These are phyloP conservation scores for Knufia petricola DNA, from an alignment of 2,329 filamentous ascomycete genomes.

Conservation along the genomic window DNA sequence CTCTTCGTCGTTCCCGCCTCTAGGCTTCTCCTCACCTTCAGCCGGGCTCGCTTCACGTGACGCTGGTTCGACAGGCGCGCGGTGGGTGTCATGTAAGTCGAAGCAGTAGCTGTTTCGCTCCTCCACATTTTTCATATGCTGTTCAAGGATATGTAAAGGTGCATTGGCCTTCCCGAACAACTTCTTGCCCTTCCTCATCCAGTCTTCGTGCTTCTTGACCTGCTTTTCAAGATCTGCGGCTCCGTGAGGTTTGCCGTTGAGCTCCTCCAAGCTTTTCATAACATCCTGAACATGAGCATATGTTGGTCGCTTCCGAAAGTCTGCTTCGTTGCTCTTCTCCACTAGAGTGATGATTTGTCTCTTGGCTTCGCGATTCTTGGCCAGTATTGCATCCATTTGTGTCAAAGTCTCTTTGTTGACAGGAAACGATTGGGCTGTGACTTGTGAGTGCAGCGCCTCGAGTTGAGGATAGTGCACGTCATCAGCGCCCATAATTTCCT, in stretches of 20 bases:
- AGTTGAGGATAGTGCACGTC: slow-evolving; percentile 88
- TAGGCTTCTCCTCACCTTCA: slow-evolving; percentile 43
- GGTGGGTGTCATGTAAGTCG: slow-evolving; percentile 77
- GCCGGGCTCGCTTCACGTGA: slow-evolving; percentile 67
- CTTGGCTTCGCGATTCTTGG: slow-evolving; percentile 91
- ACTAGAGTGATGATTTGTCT: slow-evolving; percentile 75
- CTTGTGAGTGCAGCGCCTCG: slow-evolving; percentile 80
- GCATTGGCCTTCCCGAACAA: slow-evolving; percentile 97
- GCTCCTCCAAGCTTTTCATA: slow-evolving; percentile 73
- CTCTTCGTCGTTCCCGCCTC: slow-evolving; percentile 43
- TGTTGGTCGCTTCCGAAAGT: slow-evolving; percentile 69
- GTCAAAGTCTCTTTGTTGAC: slow-evolving; percentile 72
- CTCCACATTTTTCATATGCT: slow-evolving; percentile 86
- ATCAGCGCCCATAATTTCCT: slow-evolving; percentile 86
- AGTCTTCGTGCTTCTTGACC: slow-evolving; percentile 90
- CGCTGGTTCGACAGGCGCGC: slow-evolving; percentile 81
- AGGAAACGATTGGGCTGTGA: slow-evolving; percentile 51
- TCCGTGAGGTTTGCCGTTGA: slow-evolving; percentile 86
- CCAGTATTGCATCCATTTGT: slow-evolving; percentile 80
- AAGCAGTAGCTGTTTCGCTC: slow-evolving; percentile 88
- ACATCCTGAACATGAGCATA: slow-evolving; percentile 87
- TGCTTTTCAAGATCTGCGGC: slow-evolving; percentile 90
- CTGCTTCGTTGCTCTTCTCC: slow-evolving; percentile 62
- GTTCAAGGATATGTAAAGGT: slow-evolving; percentile 86
- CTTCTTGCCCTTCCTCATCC: slow-evolving; percentile 98